Evolutionary conservation across 345 rosid species (phyloP), one percentile per base, ranked within the genome.

Genomic region (Aethionema arabicum): DNA sequence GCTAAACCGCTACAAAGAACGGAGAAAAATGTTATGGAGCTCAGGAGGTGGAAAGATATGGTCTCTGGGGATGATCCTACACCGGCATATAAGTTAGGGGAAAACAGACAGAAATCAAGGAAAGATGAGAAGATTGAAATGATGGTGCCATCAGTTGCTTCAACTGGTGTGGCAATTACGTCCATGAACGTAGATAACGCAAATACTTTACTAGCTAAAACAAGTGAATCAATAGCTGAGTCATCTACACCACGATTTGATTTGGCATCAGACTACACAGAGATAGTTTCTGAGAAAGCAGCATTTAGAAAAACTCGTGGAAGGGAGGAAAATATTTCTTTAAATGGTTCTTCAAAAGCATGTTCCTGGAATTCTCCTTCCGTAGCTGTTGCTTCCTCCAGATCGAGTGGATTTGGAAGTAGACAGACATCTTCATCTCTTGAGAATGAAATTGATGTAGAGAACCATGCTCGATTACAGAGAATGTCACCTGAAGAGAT

Each of bases 401-500:
- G 43, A 59, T 66, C 72, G 7, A 65, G 12, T 61, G 70, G 41
- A 74, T 43, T 47, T 47, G 70, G 57, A 45, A 71, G 61, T 72
- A 72, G 63, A 50, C 81, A 61, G 21, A 66, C 55, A 21, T 52
- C 83, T 21, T 42, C 70, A 40, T 77, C 85, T 59, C 80, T 86
- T 40, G 90, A 82, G 76, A 75, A 75, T 72, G 91, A 84, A 72
- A 91, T 91, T 75, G 91, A 91, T 77, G 76, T 60, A 12, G 98
- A 92, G 76, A 89, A 92, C 67, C 69, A 50, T 29, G 78, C 85
- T 33, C 80, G 77, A 67, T 66, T 92, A 67, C 72, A 76, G 65
- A 58, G 77, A 43, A 92, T 92, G 98, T 76, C 95, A 14, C 53
- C 81, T 9, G 81, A 82, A 39, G 96, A 92, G 69, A 86, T 88